These are phyloP conservation scores for Recurvomyces mirabilis DNA, from an alignment of 495 filamentous ascomycete species.

Conservation along the genomic window DNA sequence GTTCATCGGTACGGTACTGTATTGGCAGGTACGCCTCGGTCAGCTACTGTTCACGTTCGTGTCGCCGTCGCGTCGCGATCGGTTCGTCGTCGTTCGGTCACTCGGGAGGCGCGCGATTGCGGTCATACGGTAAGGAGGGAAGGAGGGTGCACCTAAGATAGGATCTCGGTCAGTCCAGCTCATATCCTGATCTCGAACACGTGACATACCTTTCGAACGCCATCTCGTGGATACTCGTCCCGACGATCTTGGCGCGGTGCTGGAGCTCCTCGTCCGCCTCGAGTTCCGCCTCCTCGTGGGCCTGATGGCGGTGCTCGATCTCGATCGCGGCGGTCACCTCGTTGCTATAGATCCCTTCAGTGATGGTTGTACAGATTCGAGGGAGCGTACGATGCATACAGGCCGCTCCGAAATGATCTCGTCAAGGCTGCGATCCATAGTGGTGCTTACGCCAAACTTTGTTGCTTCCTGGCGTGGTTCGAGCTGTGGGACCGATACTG, in stretches of 20 bases:
- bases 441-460: neutral
- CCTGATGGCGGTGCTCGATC: no score
- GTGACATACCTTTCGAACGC: constrained; percentile 23
- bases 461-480: no score
- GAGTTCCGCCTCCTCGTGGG: no score
- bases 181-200: neutral
- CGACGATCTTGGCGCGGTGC: constrained; percentile 12
- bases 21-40: constrained; percentile 16
- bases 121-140: neutral
- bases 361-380: neutral
- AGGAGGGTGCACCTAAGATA: constrained; percentile 18
- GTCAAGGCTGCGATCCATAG: constrained; percentile 22
- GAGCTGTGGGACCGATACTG: no score
- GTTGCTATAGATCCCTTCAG: neutral
- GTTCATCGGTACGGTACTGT: constrained; percentile 33
- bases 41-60: constrained; percentile 15
- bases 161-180: neutral
- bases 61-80: constrained; percentile 7
- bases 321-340: neutral
- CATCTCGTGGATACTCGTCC: constrained; percentile 23
- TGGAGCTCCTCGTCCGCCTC: constrained; percentile 4
- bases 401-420: constrained; percentile 22
- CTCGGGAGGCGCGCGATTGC: constrained; percentile 5
- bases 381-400: constrained; percentile 5
- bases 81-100: neutral